phyloP scores from a whole-genome alignment of 1,139 yeast genomes.

The Williopsis jadinii region DNA sequence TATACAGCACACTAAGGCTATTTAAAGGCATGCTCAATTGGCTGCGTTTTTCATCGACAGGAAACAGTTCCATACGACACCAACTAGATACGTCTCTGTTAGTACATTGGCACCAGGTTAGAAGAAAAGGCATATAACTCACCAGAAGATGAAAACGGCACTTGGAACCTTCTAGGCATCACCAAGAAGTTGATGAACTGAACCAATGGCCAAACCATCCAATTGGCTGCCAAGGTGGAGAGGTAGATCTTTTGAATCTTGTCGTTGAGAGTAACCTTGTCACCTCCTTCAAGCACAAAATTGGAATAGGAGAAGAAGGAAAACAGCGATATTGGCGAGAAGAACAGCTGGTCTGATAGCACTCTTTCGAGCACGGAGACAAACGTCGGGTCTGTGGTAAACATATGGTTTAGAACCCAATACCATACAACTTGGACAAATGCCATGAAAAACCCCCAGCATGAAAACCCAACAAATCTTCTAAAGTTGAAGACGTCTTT shows the following conservation, averaged over 20 bases:
- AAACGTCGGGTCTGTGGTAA: conserved; percentile 73
- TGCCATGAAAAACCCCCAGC: conserved; percentile 83
- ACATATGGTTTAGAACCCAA: conserved; percentile 66
- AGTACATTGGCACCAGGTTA: conserved; percentile 3
- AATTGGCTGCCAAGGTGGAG: conserved; percentile 71
- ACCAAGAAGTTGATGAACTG: conserved; percentile 82
- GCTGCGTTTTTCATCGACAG: conserved; percentile 48
- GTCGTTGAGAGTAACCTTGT: conserved; percentile 51
- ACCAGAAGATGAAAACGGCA: conserved; percentile 86
- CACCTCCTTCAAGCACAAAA: conserved; percentile 70
- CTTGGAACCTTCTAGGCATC: conserved; percentile 76
- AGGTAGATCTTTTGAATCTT: conserved; percentile 64
- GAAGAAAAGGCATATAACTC: conserved; percentile 37
- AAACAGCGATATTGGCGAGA: conserved; percentile 78
- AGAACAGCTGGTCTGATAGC: conserved; percentile 81
- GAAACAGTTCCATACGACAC: conserved; percentile 59
- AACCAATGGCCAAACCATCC: conserved; percentile 91
- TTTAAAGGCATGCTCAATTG: conserved; percentile 5
- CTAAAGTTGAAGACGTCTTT: conserved; percentile 49
- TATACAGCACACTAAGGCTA: background rate
- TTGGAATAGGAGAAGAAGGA: conserved; percentile 83
- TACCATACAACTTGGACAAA: conserved; percentile 90
- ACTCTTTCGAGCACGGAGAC: conserved; percentile 82
- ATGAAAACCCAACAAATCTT: conserved; percentile 72
- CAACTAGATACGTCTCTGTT: conserved; percentile 13